Base-by-base conservation (phyloP, 495 filamentous ascomycete species). In the Xylaria nigripes region DNA sequence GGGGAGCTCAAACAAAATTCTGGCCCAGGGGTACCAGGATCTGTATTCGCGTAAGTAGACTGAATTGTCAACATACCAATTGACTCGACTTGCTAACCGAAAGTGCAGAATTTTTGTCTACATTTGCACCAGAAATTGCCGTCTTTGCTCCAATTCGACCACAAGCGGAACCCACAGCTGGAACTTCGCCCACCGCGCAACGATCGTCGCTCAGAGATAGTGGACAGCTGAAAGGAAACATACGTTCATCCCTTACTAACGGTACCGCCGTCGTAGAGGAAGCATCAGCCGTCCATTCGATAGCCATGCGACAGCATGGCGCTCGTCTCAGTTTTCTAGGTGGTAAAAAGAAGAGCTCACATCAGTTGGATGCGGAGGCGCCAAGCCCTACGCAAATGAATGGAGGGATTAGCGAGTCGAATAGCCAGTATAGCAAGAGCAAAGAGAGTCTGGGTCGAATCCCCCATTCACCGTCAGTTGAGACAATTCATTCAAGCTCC, bases 61-160 rank as follows among this genome's bases (percentile, higher is more conserved):
- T 72, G 9, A 57, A 57, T 9, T 58, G 22, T 12, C 10, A 12
- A 22, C 68, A 13, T 62, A 72, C 10, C 25, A 58, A 58, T 15
- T 61, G 58, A 8, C 16, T 51, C 48, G 32, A 12, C 18, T 56
- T 15, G 21, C 61, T 64, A 61, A 67, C 52, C 15, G 13, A 19
- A 30, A 45, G 47, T 44, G 8, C 9, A 69, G 57, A 57, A 61
- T 55, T 65, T 60, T 47, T 54, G 50, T 54, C 50, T 22, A 57
- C 52, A 3, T 89, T 81, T 50, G 81, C 75, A 2, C 73, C 72
- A 4, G 85, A 89, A 66, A 73, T 87, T 27, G 72, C 76, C 6
- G 62, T 75, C 25, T 80, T 86, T 64, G 71, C 72, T 41, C 69
- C 72, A 1, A 61, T 61, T 21, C 64, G 65, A 47, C 63, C 66